phyloP scores from a whole-genome alignment of 345 rosid species.

The Eucalyptus grandis region DNA sequence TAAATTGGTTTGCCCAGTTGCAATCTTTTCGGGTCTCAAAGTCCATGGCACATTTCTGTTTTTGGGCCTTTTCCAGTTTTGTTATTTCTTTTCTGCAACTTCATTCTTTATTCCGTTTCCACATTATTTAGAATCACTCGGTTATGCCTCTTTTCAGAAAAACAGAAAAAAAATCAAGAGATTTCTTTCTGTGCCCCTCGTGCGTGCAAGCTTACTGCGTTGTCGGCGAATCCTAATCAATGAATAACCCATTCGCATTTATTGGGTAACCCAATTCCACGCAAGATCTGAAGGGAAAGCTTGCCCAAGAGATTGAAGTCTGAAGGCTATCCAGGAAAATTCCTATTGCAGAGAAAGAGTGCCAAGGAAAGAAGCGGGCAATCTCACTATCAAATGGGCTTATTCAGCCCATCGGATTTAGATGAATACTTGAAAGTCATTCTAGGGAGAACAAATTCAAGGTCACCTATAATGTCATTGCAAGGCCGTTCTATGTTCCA shows the following conservation, averaged over 20 bases:
- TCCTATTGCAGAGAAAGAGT: neutral
- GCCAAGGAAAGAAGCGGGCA: neutral
- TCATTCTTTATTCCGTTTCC: neutral
- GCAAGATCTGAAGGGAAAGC: neutral
- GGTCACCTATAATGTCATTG: neutral
- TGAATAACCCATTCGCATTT: neutral
- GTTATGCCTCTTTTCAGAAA: neutral
- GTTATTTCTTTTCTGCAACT: neutral
- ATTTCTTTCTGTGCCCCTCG: neutral
- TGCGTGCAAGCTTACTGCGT: neutral
- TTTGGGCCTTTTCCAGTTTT: neutral
- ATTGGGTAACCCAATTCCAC: neutral
- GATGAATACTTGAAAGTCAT: neutral
- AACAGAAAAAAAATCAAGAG: neutral
- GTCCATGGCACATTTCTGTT: neutral
- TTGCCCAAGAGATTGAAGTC: neutral
- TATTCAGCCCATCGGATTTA: neutral
- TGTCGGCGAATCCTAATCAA: neutral
- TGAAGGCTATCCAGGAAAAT: neutral
- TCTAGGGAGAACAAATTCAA: neutral
- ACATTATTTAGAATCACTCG: neutral
- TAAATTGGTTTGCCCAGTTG: neutral
- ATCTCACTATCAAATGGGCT: neutral
- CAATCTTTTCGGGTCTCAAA: neutral
- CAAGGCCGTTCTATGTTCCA: neutral